Percentiles rank a stretch among this genome's conserved stretches.
phyloP scores from a whole-genome alignment of 129 eudicot species.

The Daucus carota region DNA sequence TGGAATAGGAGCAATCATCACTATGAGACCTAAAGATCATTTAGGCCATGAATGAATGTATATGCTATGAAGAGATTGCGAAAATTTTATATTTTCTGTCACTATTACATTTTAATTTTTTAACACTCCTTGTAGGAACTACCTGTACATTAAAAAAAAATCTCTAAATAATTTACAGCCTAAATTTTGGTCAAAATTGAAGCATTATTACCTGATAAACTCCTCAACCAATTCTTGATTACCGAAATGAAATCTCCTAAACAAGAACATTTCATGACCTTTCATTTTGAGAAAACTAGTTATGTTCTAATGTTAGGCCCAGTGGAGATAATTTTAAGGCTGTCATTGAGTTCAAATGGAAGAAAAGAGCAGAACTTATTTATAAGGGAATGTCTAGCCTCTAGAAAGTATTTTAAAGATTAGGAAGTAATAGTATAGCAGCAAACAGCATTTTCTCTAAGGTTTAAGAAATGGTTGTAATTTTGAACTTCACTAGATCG shows the following conservation, averaged over 20 bases:
- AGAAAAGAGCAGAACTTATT: background rate
- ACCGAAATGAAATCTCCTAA: background rate
- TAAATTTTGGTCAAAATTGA: background rate
- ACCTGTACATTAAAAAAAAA: background rate
- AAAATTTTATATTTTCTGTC: no score
- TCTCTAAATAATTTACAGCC: background rate
- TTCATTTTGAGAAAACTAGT: background rate
- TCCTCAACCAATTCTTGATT: no score
- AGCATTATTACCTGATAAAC: background rate
- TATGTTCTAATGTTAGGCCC: background rate
- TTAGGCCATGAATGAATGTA: background rate
- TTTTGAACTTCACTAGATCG: background rate
- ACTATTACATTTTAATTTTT: background rate
- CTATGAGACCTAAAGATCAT: background rate
- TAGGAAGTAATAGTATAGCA: background rate
- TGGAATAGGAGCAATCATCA: background rate
- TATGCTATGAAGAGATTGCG: background rate
- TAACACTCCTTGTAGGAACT: background rate
- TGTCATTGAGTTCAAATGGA: background rate
- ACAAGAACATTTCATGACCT: background rate
- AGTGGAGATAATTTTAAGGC: background rate
- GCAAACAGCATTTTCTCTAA: background rate
- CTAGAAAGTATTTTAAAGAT: background rate
- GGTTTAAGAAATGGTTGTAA: background rate
- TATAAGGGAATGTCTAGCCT: background rate